Conservation (phyloP, 768 basidiomycete genomes). For the Collybia sp. region DNA sequence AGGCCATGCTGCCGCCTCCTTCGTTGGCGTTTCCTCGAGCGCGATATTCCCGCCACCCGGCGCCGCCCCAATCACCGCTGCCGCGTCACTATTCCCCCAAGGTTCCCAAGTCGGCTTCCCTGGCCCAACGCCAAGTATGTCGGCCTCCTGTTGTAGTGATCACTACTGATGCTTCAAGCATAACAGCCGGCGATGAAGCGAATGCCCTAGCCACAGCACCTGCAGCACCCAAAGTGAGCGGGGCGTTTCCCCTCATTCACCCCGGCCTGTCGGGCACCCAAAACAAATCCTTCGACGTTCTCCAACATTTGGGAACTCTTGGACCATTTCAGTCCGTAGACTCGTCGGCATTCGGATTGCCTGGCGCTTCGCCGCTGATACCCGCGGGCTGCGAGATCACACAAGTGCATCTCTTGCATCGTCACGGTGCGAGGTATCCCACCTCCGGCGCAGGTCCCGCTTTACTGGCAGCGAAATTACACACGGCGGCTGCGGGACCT, state of each 20-base stretch:
- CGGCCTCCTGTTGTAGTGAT: not conserved
- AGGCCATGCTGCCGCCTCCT: constrained; percentile 20
- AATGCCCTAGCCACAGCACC: constrained; percentile 38
- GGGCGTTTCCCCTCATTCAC: constrained; percentile 36
- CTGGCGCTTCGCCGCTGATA: constrained; percentile 36
- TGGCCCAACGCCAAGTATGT: constrained; percentile 44
- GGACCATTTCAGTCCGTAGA: constrained; percentile 47
- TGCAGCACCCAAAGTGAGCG: constrained; percentile 26
- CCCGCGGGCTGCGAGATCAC: constrained; percentile 42
- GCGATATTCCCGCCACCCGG: constrained; percentile 38
- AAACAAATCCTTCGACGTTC: constrained; percentile 35
- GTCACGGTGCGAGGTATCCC: constrained; percentile 65
- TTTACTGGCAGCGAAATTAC: constrained; percentile 43
- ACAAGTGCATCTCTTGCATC: constrained; percentile 59
- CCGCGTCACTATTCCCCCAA: constrained; percentile 36
- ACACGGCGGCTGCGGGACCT: constrained; percentile 33
- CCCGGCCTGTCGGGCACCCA: constrained; percentile 29
- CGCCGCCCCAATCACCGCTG: constrained; percentile 22
- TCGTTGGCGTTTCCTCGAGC: constrained; percentile 35
- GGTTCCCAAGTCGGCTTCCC: constrained; percentile 36
- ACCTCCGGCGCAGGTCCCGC: constrained; percentile 40
- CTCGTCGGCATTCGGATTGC: constrained; percentile 38
- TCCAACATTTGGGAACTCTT: constrained; percentile 43
- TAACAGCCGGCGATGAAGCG: constrained; percentile 37
- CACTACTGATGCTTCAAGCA: not conserved